Evolutionary conservation across 2,329 filamentous ascomycete genomes (phyloP), one percentile per base, ranked within the genome.

Genomic region (Exutisphaerella laricina): DNA sequence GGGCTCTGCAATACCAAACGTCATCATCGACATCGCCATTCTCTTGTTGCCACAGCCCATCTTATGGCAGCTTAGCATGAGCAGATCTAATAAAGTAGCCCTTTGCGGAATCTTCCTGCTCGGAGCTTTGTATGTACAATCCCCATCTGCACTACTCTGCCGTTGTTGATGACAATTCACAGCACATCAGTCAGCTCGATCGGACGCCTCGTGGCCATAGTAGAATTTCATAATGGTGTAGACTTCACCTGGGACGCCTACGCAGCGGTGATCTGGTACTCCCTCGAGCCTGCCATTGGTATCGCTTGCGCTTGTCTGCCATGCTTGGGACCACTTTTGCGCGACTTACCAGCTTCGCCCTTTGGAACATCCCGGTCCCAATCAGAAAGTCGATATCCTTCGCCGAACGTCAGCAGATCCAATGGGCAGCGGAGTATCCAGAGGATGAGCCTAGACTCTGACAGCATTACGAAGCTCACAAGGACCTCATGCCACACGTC

Each of bases 221-320:
- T 46, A 14, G 16, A 33, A 8, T 45, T 39, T 22, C 25, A 31
- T 13, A 18, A 28, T 13, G 38, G 22, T 12, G 13, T 33, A 12
- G 46, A 50, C 25, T 46, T 50, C 31, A 46, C 47, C 2, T 50
- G 37, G 36, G 23, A 36, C 33, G 36, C 31, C 16, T 46, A 36
- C 25, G 29, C 13, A 5, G 39, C 43, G 14, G 41, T 44, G 30
- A 41, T 50, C 5, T 50, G 47, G 47, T 50, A 39, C 28, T 46
- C 47, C 7, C 29, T 46, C 12, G 47, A 50, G 23, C 47, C 47
- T n/a, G 30, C 39, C 2, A 28, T 46, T n/a, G 47, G 47, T 13
- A 50, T 50, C 39, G 22, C 36, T 22, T 50, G 39, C 37, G 47
- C 47, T 8, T 50, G 47, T 29, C 29, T 50, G 10, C 47, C 47